Evolutionary conservation across 2,329 filamentous ascomycete species (phyloP).

Genomic region (Diaporthe amygdali): DNA sequence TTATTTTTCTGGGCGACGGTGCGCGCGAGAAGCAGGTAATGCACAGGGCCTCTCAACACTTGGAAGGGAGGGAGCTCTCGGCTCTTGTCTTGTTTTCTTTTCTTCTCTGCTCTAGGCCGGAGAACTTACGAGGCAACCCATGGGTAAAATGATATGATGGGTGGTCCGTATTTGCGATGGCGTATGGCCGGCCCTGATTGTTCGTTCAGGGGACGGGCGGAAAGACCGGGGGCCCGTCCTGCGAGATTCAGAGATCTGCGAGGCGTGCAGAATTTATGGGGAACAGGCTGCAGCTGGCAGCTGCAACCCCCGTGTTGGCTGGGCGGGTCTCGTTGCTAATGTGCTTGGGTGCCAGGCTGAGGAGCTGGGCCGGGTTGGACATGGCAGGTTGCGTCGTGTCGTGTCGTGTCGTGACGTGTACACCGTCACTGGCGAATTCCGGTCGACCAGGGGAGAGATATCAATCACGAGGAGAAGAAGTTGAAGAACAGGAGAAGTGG

Average conservation of each 20-base stretch:
- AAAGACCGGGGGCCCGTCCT: constrained; percentile 14
- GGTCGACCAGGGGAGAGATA: neutral
- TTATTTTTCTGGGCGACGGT: constrained; percentile 6
- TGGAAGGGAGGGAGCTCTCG: constrained; percentile 1
- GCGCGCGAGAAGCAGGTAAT: neutral
- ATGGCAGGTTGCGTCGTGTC: neutral
- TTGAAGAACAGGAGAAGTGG: neutral
- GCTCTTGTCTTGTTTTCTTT: constrained; percentile 4
- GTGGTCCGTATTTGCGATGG: constrained; percentile 23
- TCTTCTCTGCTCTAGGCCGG: neutral
- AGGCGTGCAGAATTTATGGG: constrained; percentile 19
- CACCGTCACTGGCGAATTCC: neutral
- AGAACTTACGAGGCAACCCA: constrained; percentile 28
- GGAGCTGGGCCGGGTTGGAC: neutral
- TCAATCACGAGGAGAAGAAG: neutral
- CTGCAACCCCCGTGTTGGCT: neutral
- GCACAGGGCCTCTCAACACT: constrained; percentile 3
- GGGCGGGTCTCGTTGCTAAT: neutral
- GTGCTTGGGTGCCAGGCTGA: constrained; percentile 1
- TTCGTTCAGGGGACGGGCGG: constrained; percentile 15
- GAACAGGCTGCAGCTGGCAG: constrained; percentile 11
- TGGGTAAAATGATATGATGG: constrained; percentile 14
- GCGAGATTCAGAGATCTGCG: constrained; percentile 18
- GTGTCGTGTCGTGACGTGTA: neutral
- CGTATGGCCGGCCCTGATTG: neutral